These are phyloP conservation scores for Brassica rapa DNA, from an alignment of 345 rosid species.

Conservation along the genomic window DNA sequence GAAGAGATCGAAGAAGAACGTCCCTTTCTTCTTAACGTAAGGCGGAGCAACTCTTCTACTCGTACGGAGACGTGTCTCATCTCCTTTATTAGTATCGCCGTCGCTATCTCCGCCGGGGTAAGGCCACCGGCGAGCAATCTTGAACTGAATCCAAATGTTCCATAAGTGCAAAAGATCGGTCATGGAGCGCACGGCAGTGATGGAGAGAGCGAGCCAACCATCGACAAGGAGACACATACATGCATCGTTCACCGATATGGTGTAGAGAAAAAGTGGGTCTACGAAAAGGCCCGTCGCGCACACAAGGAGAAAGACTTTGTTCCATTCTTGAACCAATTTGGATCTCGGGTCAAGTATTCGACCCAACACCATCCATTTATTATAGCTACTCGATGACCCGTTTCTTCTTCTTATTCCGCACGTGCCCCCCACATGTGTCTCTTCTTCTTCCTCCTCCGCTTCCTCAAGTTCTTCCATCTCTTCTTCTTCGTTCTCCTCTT, in stretches of 20 bases:
- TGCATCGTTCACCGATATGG: conserved; percentile 68
- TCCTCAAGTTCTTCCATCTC: conserved; percentile 39
- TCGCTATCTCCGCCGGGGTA: conserved; percentile 32
- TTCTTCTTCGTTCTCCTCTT: conserved; percentile 36
- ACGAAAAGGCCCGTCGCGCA: conserved; percentile 85
- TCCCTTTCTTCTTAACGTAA: conserved; percentile 62
- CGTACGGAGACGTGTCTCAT: conserved; percentile 25
- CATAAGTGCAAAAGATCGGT: conserved; percentile 79
- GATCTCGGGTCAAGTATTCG: conserved; percentile 82
- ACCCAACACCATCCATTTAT: conserved; percentile 53
- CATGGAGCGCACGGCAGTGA: conserved; percentile 90
- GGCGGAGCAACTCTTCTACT: conserved; percentile 38
- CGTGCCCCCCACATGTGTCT: conserved; percentile 1
- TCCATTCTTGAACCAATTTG: conserved; percentile 91
- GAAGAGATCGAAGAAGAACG: conserved; percentile 78
- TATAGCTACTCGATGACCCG: conserved; percentile 30
- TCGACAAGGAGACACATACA: conserved; percentile 84
- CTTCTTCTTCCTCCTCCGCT: conserved; percentile 35
- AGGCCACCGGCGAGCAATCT: conserved; percentile 51
- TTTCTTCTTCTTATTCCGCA: conserved; percentile 41
- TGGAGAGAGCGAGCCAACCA: conserved; percentile 90
- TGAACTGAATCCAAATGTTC: conserved; percentile 86
- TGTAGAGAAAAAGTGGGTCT: conserved; percentile 93
- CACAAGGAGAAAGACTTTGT: conserved; percentile 73
- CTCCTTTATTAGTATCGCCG: conserved; percentile 21